These are phyloP conservation scores for Paecilomyces dactylethromorphus DNA, from an alignment of 2,329 filamentous ascomycete genomes.

Conservation along the genomic window DNA sequence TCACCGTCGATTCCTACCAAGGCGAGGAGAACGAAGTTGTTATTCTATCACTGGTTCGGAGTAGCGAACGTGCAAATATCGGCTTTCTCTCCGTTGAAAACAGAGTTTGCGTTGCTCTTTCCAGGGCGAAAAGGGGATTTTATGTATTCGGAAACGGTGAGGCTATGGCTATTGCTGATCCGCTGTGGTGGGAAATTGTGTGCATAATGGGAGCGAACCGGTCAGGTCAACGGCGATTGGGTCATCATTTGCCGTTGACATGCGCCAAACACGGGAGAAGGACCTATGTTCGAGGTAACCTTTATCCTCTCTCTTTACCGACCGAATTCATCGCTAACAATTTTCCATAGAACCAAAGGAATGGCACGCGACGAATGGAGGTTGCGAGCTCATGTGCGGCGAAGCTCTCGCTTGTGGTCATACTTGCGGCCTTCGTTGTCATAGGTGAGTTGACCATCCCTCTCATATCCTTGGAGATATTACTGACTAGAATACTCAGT, in stretches of 20 bases:
- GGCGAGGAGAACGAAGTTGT: slow-evolving; percentile 86
- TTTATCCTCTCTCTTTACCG: slow-evolving; percentile 5
- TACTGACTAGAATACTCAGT: slow-evolving; percentile 12
- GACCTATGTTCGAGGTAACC: slow-evolving; percentile 43
- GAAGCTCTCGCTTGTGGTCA: slow-evolving; percentile 46
- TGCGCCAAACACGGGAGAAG: slow-evolving; percentile 55
- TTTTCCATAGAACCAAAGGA: slow-evolving; percentile 38
- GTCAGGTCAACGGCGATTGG: slow-evolving; percentile 31
- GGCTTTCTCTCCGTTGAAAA: slow-evolving; percentile 68
- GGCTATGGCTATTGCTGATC: slow-evolving; percentile 42
- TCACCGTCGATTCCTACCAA: slow-evolving; percentile 84
- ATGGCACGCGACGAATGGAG: slow-evolving; percentile 49
- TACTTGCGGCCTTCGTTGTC: slow-evolving; percentile 46
- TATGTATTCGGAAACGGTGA: slow-evolving; percentile 76
- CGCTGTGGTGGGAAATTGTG: slow-evolving; percentile 47
- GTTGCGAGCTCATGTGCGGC: slow-evolving; percentile 45
- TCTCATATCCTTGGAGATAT: not conserved
- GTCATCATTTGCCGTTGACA: slow-evolving; percentile 52
- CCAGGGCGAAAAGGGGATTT: slow-evolving; percentile 68
- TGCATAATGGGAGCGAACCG: slow-evolving; percentile 31
- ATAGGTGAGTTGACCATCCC: slow-evolving; percentile 36
- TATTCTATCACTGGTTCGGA: slow-evolving; percentile 72
- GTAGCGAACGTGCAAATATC: slow-evolving; percentile 50
- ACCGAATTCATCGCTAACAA: slow-evolving; percentile 3
- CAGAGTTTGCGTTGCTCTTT: slow-evolving; percentile 56